Evolutionary conservation across 306 rosid species (phyloP).

Genomic region (Luffa acutangula): DNA sequence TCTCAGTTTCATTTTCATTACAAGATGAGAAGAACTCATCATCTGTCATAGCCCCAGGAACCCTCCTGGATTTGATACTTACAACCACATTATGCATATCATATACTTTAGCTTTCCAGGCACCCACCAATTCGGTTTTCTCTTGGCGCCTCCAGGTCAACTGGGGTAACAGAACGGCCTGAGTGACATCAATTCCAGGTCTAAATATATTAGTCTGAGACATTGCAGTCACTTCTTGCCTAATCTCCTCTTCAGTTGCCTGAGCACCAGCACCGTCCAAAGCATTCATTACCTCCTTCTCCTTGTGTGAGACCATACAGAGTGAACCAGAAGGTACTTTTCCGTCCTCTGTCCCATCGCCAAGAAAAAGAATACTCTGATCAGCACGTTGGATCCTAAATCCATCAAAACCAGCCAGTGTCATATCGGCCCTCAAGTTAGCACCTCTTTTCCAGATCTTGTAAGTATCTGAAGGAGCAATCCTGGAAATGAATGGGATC

Average conservation of each 20-base stretch:
- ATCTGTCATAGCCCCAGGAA: conserved; percentile 96
- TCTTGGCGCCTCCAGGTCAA: conserved; percentile 96
- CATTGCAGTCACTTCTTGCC: conserved; percentile 90
- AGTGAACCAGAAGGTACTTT: conserved; percentile 74
- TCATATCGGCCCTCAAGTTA: conserved; percentile 96
- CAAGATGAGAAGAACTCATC: conserved; percentile 73
- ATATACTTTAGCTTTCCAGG: conserved; percentile 93
- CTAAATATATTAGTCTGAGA: conserved; percentile 88
- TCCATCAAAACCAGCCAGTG: conserved; percentile 96
- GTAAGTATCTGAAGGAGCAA: conserved; percentile 95
- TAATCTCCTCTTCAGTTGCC: conserved; percentile 80
- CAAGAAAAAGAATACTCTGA: conserved; percentile 83
- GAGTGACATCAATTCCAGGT: conserved; percentile 95
- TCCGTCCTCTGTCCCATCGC: conserved; percentile 90
- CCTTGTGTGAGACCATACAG: conserved; percentile 93
- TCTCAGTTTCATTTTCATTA: conserved; percentile 76
- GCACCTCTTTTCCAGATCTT: conserved; percentile 98
- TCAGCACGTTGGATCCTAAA: conserved; percentile 90
- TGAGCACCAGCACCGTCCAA: conserved; percentile 82
- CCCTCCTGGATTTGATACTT: conserved; percentile 84
- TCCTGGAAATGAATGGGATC: conserved; percentile 91
- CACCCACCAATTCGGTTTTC: conserved; percentile 73
- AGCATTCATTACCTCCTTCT: conserved; percentile 85
- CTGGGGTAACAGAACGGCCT: conserved; percentile 94
- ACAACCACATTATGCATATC: conserved; percentile 97